phyloP scores from a whole-genome alignment of 768 basidiomycete genomes.

The Lactifluus piperatus region DNA sequence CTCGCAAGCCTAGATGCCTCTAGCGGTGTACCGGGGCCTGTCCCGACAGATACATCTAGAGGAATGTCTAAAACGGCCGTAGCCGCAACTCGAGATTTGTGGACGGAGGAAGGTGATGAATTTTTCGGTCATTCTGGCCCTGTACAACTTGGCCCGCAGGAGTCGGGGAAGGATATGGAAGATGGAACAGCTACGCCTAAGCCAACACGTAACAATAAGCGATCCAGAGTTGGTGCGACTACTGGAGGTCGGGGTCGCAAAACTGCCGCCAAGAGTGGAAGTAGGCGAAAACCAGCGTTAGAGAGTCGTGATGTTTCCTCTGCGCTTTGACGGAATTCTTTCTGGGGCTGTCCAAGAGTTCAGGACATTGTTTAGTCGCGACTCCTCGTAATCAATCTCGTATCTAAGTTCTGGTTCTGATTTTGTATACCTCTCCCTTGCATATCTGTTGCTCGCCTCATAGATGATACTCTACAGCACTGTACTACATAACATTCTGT shows the following conservation, averaged over 20 bases:
- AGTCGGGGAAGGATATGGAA: conserved; percentile 23
- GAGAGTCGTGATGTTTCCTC: conserved; percentile 17
- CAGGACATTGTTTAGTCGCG: conserved; percentile 7
- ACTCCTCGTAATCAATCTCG: conserved; percentile 7
- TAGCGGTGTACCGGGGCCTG: conserved; percentile 29
- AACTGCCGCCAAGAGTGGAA: conserved; percentile 20
- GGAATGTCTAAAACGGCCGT: conserved; percentile 31
- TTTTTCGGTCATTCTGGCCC: conserved; percentile 61
- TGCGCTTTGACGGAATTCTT: not conserved
- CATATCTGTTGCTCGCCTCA: conserved; percentile 9
- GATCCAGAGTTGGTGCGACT: conserved; percentile 27
- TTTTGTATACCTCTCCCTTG: conserved; percentile 11
- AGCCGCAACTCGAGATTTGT: conserved; percentile 49
- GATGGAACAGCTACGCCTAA: conserved; percentile 20
- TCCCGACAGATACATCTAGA: conserved; percentile 30
- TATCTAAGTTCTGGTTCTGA: conserved; percentile 12
- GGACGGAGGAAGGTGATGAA: conserved; percentile 83
- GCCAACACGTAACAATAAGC: conserved; percentile 27
- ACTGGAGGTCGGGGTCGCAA: conserved; percentile 31
- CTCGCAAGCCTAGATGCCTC: conserved; percentile 59
- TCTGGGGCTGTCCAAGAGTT: not conserved
- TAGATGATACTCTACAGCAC: conserved; percentile 17
- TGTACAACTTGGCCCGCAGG: conserved; percentile 18
- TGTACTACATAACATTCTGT: conserved; percentile 18
- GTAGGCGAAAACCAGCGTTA: conserved; percentile 20